Evolutionary conservation across 2,329 filamentous ascomycete species (phyloP).

Genomic region (Chrysoporthe deuterocubensis): DNA sequence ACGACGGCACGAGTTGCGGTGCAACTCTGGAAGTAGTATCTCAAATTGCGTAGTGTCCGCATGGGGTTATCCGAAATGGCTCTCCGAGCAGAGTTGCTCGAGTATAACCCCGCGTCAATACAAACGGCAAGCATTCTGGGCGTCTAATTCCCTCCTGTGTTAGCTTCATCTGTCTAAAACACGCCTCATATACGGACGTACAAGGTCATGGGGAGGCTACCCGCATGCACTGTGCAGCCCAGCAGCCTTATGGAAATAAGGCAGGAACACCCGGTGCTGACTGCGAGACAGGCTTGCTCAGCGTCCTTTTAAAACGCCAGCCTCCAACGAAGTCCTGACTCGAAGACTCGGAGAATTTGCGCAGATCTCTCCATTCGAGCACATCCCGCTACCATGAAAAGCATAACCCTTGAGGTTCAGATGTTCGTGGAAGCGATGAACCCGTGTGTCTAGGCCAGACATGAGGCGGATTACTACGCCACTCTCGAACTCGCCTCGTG

Average conservation of each 20-base stretch:
- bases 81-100: conserved; percentile 1
- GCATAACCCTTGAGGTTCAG: not conserved
- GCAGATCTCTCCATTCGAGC: not conserved
- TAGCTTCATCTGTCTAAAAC: conserved; percentile 25
- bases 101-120: not conserved
- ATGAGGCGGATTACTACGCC: not conserved
- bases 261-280: not conserved
- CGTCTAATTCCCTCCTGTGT: conserved; percentile 6
- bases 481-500: not conserved
- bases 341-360: conserved; percentile 16
- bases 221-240: conserved; percentile 26
- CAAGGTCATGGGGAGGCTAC: conserved; percentile 8
- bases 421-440: not conserved
- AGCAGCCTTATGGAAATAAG: not conserved
- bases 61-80: conserved; percentile 2
- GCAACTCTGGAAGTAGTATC: not conserved
- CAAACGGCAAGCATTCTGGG: not conserved
- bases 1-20: not conserved
- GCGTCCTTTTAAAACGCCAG: not conserved
- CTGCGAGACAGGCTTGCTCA: not conserved
- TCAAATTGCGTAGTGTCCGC: not conserved
- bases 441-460: not conserved
- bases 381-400: not conserved
- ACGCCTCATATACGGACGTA: conserved; percentile 14
- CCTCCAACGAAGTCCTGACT: not conserved